phyloP scores from a whole-genome alignment of 306 rosid genomes.

The Quercus bicolor region DNA sequence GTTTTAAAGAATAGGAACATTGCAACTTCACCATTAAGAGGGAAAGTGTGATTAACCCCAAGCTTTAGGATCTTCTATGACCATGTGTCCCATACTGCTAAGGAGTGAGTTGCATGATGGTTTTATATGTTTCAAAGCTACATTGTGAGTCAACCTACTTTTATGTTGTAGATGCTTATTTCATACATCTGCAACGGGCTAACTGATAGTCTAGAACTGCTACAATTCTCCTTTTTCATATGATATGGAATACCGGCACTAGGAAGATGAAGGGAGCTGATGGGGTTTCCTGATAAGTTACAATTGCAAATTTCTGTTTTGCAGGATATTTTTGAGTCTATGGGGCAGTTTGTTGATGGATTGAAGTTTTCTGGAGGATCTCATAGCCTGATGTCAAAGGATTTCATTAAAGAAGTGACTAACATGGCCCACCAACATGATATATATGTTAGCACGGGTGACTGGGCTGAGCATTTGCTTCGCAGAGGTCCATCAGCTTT shows the following conservation, averaged over 20 bases:
- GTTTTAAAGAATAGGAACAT: too few relatives aligned
- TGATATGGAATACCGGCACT: too few relatives aligned
- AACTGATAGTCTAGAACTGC: too few relatives aligned
- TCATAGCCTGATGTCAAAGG: slow-evolving; percentile 71
- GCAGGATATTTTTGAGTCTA: slow-evolving; percentile 74
- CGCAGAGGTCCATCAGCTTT: slow-evolving; percentile 72
- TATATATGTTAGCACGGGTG: slow-evolving; percentile 86
- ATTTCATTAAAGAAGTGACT: slow-evolving; percentile 58
- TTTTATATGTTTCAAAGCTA: too few relatives aligned
- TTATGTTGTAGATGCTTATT: too few relatives aligned
- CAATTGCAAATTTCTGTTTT: slow-evolving; percentile 8
- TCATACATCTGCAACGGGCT: too few relatives aligned
- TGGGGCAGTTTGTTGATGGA: slow-evolving; percentile 88
- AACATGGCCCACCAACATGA: slow-evolving; percentile 77
- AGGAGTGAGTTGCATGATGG: too few relatives aligned
- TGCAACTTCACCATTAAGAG: too few relatives aligned
- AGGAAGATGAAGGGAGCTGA: background rate
- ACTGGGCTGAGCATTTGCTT: slow-evolving; percentile 80
- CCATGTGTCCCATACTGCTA: too few relatives aligned
- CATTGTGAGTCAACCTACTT: too few relatives aligned
- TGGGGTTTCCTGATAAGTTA: background rate
- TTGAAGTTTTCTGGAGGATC: slow-evolving; percentile 85
- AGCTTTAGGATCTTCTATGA: too few relatives aligned
- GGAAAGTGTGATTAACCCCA: too few relatives aligned
- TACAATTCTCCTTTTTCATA: background rate